phyloP scores from a whole-genome alignment of 129 eudicot species.

The Apium graveolens region DNA sequence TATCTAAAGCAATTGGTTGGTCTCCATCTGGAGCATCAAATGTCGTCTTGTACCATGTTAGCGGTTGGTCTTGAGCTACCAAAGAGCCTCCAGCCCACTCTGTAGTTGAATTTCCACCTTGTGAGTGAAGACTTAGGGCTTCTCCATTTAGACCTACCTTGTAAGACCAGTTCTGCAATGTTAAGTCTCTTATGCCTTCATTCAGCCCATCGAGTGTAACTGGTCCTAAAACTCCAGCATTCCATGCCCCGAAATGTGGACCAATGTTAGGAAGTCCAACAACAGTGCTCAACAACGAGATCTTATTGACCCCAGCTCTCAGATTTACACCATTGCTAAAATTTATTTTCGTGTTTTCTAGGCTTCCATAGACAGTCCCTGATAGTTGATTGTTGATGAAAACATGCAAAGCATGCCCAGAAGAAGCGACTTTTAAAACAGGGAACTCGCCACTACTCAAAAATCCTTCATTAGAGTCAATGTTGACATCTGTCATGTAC shows the following conservation, averaged over 20 bases:
- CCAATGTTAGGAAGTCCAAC: too few species aligned
- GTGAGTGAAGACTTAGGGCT: constrained; percentile 30
- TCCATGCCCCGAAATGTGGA: constrained; percentile 45
- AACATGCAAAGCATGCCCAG: constrained; percentile 86
- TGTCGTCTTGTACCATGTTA: constrained; percentile 65
- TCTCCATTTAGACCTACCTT: constrained; percentile 73
- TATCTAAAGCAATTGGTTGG: constrained; percentile 43
- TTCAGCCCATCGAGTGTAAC: constrained; percentile 62
- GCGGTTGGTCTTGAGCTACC: constrained; percentile 50
- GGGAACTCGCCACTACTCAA: constrained; percentile 62
- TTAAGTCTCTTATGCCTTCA: constrained; percentile 70
- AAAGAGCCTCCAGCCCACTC: constrained; percentile 50
- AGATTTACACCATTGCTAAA: constrained; percentile 39
- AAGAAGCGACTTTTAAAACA: constrained; percentile 62
- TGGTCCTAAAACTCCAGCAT: constrained; percentile 84
- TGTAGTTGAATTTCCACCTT: constrained; percentile 30
- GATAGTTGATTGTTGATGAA: constrained; percentile 56
- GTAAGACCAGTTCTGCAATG: constrained; percentile 70
- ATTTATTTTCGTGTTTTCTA: constrained; percentile 32
- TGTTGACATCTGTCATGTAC: constrained; percentile 49
- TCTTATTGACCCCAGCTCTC: constrained; percentile 53
- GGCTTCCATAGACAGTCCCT: constrained; percentile 54
- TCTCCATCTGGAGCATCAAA: constrained; percentile 57
- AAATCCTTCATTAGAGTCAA: constrained; percentile 58
- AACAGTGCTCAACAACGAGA: constrained; percentile 41